These are phyloP conservation scores for Mollisiaceae sp. DNA, from an alignment of 2,329 filamentous ascomycete genomes.

Conservation along the genomic window DNA sequence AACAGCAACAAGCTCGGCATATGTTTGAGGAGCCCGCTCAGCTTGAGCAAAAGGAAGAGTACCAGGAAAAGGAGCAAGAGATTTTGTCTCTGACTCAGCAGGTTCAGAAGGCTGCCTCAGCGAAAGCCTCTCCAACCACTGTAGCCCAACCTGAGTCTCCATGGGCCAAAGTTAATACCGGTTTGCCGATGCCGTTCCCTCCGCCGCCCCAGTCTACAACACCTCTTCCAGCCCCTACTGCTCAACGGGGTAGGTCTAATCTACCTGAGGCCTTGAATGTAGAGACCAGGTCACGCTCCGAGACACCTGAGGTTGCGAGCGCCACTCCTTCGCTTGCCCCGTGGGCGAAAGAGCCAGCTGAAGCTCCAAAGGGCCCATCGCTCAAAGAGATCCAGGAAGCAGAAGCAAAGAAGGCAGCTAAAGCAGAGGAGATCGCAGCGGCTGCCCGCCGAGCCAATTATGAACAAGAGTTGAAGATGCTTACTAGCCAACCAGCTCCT, in stretches of 20 bases:
- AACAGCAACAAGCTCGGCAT: conserved; percentile 31
- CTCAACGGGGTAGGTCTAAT: conserved; percentile 82
- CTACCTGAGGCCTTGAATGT: conserved; percentile 74
- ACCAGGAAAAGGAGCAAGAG: conserved; percentile 46
- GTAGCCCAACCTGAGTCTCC: conserved; percentile 52
- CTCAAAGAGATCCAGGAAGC: conserved; percentile 96
- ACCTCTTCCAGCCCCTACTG: conserved; percentile 85
- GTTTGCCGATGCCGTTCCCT: conserved; percentile 78
- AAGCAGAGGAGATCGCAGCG: conserved; percentile 81
- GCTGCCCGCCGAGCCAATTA: conserved; percentile 77
- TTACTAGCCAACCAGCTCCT: conserved; percentile 63
- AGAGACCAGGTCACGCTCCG: conserved; percentile 74
- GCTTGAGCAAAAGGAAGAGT: conserved; percentile 8
- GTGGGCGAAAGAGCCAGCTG: conserved; percentile 88
- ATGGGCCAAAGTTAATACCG: conserved; percentile 65
- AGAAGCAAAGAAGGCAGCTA: conserved; percentile 90
- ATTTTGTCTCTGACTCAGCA: conserved; percentile 79
- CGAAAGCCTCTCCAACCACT: conserved; percentile 60
- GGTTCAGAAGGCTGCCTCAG: conserved; percentile 75
- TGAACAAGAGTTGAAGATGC: conserved; percentile 72
- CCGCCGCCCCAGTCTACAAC: conserved; percentile 73
- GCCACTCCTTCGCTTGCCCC: conserved; percentile 78
- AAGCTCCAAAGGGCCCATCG: conserved; percentile 81
- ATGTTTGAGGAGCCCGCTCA: conserved; percentile 25
- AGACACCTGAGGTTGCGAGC: conserved; percentile 68